Evolutionary conservation across 2,329 filamentous ascomycete genomes (phyloP).

Genomic region (Calonectria pseudoturangicola): DNA sequence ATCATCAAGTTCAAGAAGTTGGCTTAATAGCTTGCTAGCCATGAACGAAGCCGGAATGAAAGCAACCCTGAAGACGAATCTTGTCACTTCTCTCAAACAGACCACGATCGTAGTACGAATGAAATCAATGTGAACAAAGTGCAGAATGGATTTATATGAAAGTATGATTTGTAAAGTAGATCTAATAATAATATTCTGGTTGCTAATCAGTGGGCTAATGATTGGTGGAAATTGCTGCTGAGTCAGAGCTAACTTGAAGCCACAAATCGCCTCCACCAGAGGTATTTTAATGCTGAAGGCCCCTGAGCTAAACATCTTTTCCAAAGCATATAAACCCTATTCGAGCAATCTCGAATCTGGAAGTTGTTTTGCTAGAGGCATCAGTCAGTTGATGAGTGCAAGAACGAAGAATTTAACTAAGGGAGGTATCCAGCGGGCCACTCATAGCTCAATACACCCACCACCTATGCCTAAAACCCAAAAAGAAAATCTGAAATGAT

Average conservation of each 20-base stretch:
- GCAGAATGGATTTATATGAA: not conserved
- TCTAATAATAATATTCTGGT: not conserved
- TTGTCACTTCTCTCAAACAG: not conserved
- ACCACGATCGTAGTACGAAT: not conserved
- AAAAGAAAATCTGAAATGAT: not conserved
- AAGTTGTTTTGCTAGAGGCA: too few relatives aligned
- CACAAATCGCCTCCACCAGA: not conserved
- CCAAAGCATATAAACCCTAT: too few relatives aligned
- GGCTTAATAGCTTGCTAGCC: not conserved
- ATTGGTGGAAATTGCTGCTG: not conserved
- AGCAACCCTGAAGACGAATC: rapidly evolving
- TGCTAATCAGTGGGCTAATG: not conserved
- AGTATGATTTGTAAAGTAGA: too few relatives aligned
- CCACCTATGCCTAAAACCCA: too few relatives aligned
- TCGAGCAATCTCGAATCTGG: not conserved
- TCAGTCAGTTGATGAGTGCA: too few relatives aligned
- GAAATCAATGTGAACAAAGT: too few relatives aligned
- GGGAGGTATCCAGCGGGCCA: too few relatives aligned
- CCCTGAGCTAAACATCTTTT: too few relatives aligned
- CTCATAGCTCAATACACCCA: too few relatives aligned
- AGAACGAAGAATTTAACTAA: too few relatives aligned
- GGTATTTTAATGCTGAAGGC: not conserved
- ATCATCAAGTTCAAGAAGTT: conserved; percentile 34
- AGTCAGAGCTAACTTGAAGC: conserved; percentile 12
- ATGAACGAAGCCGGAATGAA: not conserved